These are phyloP conservation scores for Candida railenensis DNA, from an alignment of 805 yeast species.

Conservation along the genomic window DNA sequence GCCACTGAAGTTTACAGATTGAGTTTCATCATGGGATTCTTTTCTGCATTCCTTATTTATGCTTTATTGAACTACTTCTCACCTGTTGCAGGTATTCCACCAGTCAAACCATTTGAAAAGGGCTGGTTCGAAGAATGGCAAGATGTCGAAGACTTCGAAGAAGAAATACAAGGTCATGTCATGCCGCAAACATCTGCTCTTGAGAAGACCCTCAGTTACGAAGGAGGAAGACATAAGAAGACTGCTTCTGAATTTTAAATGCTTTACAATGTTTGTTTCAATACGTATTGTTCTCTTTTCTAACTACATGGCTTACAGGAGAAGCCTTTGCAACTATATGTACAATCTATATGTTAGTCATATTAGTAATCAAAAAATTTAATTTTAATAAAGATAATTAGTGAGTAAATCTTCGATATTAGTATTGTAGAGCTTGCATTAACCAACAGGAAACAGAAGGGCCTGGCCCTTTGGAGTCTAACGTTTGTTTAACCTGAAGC, in stretches of 20 bases:
- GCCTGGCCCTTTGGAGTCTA: too few species aligned
- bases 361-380: too few species aligned
- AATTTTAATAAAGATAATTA: too few species aligned
- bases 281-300: too few species aligned
- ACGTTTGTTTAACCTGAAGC: too few species aligned
- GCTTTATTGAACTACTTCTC: slow-evolving; percentile 48
- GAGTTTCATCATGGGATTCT: slow-evolving; percentile 76
- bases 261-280: too few species aligned
- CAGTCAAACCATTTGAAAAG: slow-evolving; percentile 41
- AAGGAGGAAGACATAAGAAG: neutral
- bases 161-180: slow-evolving; percentile 31
- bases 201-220: slow-evolving; percentile 2
- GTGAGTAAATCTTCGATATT: too few species aligned
- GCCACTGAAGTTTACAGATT: slow-evolving; percentile 72
- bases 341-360: too few species aligned
- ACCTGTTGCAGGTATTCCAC: slow-evolving; percentile 47
- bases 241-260: neutral
- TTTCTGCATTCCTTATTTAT: slow-evolving; percentile 56
- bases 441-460: too few species aligned
- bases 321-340: neutral
- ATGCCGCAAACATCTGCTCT: slow-evolving; percentile 17
- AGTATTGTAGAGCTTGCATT: too few species aligned
- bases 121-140: slow-evolving; percentile 65
- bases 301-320: neutral
- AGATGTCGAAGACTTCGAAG: slow-evolving; percentile 64